Evolutionary conservation across 306 rosid species (phyloP).

Genomic region (Cicer judaicum): DNA sequence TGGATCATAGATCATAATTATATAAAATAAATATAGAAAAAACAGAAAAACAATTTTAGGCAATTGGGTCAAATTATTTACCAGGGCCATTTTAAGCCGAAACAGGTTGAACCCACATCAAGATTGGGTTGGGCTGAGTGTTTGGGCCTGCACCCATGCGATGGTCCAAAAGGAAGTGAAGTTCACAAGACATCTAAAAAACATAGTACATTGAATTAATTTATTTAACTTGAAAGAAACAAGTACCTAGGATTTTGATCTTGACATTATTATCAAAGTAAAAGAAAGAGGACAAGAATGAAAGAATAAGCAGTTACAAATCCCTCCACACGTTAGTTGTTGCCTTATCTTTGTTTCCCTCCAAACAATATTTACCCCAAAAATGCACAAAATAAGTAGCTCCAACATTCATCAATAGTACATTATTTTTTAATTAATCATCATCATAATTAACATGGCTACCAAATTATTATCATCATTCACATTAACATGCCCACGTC

Average conservation of each 20-base stretch:
- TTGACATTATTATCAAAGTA: neutral
- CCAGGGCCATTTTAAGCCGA: too few relatives aligned
- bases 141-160: too few relatives aligned
- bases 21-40: too few relatives aligned
- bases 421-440: neutral
- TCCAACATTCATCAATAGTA: neutral
- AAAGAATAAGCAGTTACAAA: neutral
- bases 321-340: conserved; percentile 21
- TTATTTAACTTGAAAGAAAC: too few relatives aligned
- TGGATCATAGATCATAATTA: too few relatives aligned
- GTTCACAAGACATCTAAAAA: too few relatives aligned
- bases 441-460: conserved; percentile 57
- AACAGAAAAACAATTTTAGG: too few relatives aligned
- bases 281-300: neutral
- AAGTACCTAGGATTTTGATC: neutral
- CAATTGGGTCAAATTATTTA: too few relatives aligned
- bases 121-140: too few relatives aligned
- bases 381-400: neutral
- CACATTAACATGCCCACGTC: conserved; percentile 54
- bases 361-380: conserved; percentile 3
- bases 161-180: too few relatives aligned
- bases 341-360: conserved; percentile 31
- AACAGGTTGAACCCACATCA: too few relatives aligned
- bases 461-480: conserved; percentile 64
- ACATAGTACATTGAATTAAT: too few relatives aligned